Conservation (phyloP, 2,329 filamentous ascomycete species). For the Macroventuria anomochaeta region DNA sequence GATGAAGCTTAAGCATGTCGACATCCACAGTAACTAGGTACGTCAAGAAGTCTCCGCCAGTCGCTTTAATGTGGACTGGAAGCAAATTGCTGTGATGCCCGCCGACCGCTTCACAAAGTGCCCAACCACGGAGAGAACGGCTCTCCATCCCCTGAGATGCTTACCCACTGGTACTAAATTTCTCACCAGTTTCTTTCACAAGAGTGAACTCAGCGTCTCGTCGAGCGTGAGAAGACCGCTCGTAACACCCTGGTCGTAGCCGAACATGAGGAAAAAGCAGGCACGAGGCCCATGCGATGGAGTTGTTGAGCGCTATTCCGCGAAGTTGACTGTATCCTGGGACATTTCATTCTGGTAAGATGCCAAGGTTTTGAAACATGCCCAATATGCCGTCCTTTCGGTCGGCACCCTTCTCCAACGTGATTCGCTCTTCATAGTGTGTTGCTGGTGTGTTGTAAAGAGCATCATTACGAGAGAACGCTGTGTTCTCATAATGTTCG, state of each 20-base stretch:
- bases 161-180: too few species aligned
- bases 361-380: conserved; percentile 18
- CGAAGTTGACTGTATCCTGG: conserved; percentile 20
- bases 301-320: conserved; percentile 22
- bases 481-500: conserved; percentile 1
- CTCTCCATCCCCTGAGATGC: too few species aligned
- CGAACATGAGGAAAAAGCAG: conserved; percentile 51
- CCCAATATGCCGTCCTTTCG: conserved; percentile 5
- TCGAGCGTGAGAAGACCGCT: conserved; percentile 69
- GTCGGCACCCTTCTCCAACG: conserved; percentile 7
- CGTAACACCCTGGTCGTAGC: conserved; percentile 72
- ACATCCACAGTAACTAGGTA: conserved; percentile 2
- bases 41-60: conserved; percentile 11
- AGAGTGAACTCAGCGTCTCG: too few species aligned
- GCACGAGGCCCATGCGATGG: conserved; percentile 27
- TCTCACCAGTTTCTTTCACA: too few species aligned
- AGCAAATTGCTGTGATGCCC: conserved; percentile 10
- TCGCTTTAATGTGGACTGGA: background rate
- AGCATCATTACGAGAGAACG: background rate
- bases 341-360: conserved; percentile 27
- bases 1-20: conserved; percentile 19
- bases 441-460: background rate
- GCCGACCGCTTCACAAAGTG: conserved; percentile 18
- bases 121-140: too few species aligned
- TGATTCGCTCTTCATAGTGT: background rate